These are phyloP conservation scores for Sclerotinia nivalis DNA, from an alignment of 2,329 filamentous ascomycete species.

Conservation along the genomic window DNA sequence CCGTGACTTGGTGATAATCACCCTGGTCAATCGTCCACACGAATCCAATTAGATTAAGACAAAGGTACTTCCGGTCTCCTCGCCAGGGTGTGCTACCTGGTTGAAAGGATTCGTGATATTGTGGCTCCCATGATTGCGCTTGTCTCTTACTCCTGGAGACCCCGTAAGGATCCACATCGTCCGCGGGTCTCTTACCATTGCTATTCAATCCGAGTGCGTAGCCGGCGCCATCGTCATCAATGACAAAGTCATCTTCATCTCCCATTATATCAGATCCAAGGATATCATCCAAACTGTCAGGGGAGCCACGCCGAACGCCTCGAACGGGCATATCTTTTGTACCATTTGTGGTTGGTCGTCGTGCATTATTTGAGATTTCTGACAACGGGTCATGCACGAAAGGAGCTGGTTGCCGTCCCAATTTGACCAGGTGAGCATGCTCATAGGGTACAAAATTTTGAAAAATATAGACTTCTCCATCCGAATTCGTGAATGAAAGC, in stretches of 20 bases:
- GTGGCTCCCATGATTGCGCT: conserved; percentile 49
- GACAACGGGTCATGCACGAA: conserved; percentile 79
- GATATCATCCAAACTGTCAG: conserved; percentile 82
- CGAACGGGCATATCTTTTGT: conserved; percentile 51
- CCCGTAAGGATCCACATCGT: conserved; percentile 44
- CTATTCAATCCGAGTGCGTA: conserved; percentile 65
- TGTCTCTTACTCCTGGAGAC: conserved; percentile 47
- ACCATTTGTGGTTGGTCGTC: conserved; percentile 57
- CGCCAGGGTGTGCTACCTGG: conserved; percentile 95
- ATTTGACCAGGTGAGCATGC: conserved; percentile 56
- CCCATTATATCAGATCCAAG: conserved; percentile 58
- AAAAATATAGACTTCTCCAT: conserved; percentile 92
- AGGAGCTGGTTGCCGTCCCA: conserved; percentile 71
- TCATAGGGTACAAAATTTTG: conserved; percentile 66
- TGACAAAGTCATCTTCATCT: conserved; percentile 75
- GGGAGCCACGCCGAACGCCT: conserved; percentile 59
- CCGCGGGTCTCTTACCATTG: conserved; percentile 65
- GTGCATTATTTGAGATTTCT: conserved; percentile 67
- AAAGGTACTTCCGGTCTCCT: conserved; percentile 89
- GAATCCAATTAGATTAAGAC: conserved; percentile 88
- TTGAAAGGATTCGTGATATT: conserved; percentile 83
- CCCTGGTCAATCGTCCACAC: conserved; percentile 98
- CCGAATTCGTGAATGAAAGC: conserved; percentile 85
- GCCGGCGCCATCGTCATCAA: conserved; percentile 92
- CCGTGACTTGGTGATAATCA: conserved; percentile 87